phyloP scores from a whole-genome alignment of 2,329 filamentous ascomycete species.

The Domatiomyces globalis region DNA sequence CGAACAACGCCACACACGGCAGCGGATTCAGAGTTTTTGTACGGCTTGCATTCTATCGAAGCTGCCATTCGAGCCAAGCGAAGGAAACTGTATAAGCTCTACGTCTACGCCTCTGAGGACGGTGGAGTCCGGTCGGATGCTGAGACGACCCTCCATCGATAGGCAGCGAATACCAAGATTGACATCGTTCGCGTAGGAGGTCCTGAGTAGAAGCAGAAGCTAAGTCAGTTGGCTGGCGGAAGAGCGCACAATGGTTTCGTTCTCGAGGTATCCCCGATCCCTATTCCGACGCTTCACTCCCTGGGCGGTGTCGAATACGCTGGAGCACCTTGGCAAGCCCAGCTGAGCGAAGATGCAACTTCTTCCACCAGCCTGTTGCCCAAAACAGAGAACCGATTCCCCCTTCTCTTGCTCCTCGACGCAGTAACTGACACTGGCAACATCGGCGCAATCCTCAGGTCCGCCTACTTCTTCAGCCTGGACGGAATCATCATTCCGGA shows the following conservation, averaged over 20 bases:
- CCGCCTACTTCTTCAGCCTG: constrained; percentile 79
- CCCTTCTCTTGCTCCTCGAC: constrained; percentile 31
- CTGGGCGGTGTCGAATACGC: background rate
- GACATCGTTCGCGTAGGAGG: constrained; percentile 18
- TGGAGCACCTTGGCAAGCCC: background rate
- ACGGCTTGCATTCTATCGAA: constrained; percentile 66
- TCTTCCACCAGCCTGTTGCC: background rate
- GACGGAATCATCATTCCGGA: constrained; percentile 68
- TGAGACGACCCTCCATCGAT: constrained; percentile 3
- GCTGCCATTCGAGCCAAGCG: constrained; percentile 57
- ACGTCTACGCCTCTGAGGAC: constrained; percentile 44
- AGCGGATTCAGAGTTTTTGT: constrained; percentile 80
- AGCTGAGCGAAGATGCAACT: background rate
- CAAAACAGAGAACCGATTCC: constrained; percentile 21
- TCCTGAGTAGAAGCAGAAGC: constrained; percentile 46
- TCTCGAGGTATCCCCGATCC: constrained; percentile 73
- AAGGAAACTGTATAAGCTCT: constrained; percentile 70
- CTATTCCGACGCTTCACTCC: constrained; percentile 37
- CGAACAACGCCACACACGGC: constrained; percentile 55
- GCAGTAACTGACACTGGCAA: constrained; percentile 69
- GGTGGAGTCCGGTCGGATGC: background rate
- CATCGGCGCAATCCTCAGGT: constrained; percentile 74
- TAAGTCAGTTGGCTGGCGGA: constrained; percentile 71
- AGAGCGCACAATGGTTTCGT: constrained; percentile 84
- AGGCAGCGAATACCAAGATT: constrained; percentile 6